Base-by-base conservation (phyloP, 345 rosid genomes). In the Bruguiera sexangula region DNA sequence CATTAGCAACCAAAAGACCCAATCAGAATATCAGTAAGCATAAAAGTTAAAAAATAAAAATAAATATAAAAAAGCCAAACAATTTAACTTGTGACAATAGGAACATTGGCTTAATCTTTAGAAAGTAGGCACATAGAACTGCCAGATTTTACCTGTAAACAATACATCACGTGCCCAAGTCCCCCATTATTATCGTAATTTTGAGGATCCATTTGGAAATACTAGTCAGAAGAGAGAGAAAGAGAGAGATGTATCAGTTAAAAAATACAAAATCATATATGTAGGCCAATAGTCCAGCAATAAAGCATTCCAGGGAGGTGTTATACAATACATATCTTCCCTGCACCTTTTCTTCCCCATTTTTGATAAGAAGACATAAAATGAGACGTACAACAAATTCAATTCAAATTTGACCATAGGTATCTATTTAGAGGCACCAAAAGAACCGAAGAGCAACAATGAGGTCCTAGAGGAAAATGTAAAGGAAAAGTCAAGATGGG, bases 191-290 rank as follows among this genome's bases (percentile, higher is more conserved):
- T 85, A 46, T 88, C 92, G 55, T 76, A 87, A 67, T 85, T 89
- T 76, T 70, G 67, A 59, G 85, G 82, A 85, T 87, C 83, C 98
- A 94, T 94, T 83, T 94, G 88, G 85, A 88, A 94, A 82, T 88
- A 94, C 98, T 94, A 76, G 20, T 62, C 65, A 67, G 59, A 58
- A 59, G 69, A 76, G 69, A 61, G 69, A 60, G 62, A 63, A 30
- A 57, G 57, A 24, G 18, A 24, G 15, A 51, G 36, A 34, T 13
- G 36, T 67, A 37, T 57, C 22, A 63, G 63, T 66, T 70, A 22
- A 63, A 53, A 75, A 30, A 16, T 68, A 53, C n/a, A 24, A 48
- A 58, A 20, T 26, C 60, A 62, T 19, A 36, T 60, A n/a, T 69
- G 27, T 24, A 69, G 50, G 10, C 24, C 15, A 11, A 2, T 31